These are phyloP conservation scores for Solanum chiquidenum DNA, from an alignment of 257 asterid species.

Conservation along the genomic window DNA sequence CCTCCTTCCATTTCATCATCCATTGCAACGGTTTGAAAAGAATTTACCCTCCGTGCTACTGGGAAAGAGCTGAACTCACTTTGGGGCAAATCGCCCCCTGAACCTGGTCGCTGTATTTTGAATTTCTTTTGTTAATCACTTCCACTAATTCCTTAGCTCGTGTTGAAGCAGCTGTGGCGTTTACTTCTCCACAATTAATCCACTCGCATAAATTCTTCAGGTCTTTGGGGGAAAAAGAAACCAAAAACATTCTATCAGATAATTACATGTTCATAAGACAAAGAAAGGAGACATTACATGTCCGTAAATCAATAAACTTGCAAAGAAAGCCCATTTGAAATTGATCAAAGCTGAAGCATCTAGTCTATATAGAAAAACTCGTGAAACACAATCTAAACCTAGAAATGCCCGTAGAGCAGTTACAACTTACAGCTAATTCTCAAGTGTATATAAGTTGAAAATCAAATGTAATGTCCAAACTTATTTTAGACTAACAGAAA, in stretches of 20 bases:
- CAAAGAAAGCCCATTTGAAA: background rate
- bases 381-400: background rate
- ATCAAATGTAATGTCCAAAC: background rate
- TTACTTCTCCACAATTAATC: background rate
- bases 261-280: background rate
- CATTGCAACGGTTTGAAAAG: constrained; percentile 77
- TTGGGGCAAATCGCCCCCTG: constrained; percentile 94
- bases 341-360: background rate
- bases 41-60: constrained; percentile 64
- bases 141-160: background rate
- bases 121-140: constrained; percentile 8
- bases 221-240: background rate
- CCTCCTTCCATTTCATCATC: constrained; percentile 88
- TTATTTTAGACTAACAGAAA: background rate
- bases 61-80: constrained; percentile 53
- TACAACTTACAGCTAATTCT: background rate
- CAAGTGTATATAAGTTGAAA: background rate
- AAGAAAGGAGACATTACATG: background rate
- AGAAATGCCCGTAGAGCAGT: background rate
- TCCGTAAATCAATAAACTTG: background rate
- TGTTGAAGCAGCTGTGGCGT: background rate
- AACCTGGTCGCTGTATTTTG: constrained; percentile 65
- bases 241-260: background rate
- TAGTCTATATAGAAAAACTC: background rate
- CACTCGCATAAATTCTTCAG: background rate